Evolutionary conservation across 2,329 filamentous ascomycete genomes (phyloP).

Genomic region (Amphichorda felina): DNA sequence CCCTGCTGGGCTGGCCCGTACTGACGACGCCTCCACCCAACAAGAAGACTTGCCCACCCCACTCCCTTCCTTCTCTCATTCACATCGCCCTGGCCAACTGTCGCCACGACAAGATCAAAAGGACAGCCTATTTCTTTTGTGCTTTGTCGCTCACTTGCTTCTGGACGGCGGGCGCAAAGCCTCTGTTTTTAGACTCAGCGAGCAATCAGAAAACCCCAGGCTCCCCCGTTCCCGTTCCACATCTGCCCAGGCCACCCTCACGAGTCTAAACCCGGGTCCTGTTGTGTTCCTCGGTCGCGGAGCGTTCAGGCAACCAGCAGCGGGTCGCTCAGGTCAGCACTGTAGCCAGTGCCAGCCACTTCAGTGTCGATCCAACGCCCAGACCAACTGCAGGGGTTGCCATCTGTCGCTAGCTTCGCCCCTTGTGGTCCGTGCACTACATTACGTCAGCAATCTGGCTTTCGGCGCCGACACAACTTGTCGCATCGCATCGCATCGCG

Average conservation of each 20-base stretch:
- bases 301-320: slow-evolving; percentile 1
- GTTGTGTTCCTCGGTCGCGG: neutral
- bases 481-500: slow-evolving; percentile 2
- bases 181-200: neutral
- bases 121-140: too few relatives aligned
- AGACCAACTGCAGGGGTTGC: neutral
- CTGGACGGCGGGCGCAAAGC: too few relatives aligned
- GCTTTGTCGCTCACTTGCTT: too few relatives aligned
- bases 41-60: neutral
- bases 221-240: too few relatives aligned
- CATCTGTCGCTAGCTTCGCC: slow-evolving; percentile 1
- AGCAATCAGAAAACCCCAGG: too few relatives aligned
- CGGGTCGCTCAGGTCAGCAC: neutral
- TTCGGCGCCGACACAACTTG: neutral
- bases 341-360: neutral
- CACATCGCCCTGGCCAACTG: neutral
- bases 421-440: slow-evolving; percentile 2
- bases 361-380: neutral
- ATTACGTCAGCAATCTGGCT: slow-evolving; percentile 2
- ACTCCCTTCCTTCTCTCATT: neutral
- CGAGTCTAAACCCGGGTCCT: too few relatives aligned
- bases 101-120: too few relatives aligned
- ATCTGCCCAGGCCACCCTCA: too few relatives aligned
- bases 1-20: neutral
- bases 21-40: neutral